Base-by-base conservation (phyloP, 2,329 filamentous ascomycete species). In the Tothia fuscella region DNA sequence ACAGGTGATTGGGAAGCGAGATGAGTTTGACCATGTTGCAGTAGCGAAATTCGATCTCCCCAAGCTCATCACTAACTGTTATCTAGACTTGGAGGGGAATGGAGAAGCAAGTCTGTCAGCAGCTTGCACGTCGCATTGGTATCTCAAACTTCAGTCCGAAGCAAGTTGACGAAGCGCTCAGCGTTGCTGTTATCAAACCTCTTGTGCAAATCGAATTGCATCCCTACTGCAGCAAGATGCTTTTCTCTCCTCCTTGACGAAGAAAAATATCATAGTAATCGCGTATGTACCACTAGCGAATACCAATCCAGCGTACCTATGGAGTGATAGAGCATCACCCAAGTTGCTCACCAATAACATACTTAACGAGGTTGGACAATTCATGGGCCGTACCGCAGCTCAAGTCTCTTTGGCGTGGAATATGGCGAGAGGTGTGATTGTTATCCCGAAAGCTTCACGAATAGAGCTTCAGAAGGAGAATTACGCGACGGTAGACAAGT, bases 391-490 rank as follows among this genome's bases (percentile, higher is more conserved):
- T 56, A 63, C 50, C 13, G 58, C 63, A 2, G 65, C 71, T 5
- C 71, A 74, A 52, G 64, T 69, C 32, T 64, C 68, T 9, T 57
- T 75, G 25, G 71, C 71, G 1, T 74, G 71, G 72, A 71, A 68
- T n/a, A 63, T 75, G 31, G 62, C 64, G 1, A 59, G 63, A 29
- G 70, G 70, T 5, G 62, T 68, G 41, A 20, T 10, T 6, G 70
- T 74, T 6, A 64, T 75, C 40, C 68, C 70, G 2, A 74, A 74
- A 56, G 65, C 61, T 22, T 71, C 71, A 54, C 60, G 55, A 14
- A 52, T 55, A 40, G 46, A 34, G 22, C 47, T 56, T 3, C 59
- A 59, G 44, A 49, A 53, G 46, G 48, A 49, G 40, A 60, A 62
- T 38, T 44, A 61, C 39, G 53, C 56, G 42, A 60, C 61, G 36